Evolutionary conservation across 2,329 filamentous ascomycete species (phyloP).

Genomic region (Aspergillus eucalypticola): DNA sequence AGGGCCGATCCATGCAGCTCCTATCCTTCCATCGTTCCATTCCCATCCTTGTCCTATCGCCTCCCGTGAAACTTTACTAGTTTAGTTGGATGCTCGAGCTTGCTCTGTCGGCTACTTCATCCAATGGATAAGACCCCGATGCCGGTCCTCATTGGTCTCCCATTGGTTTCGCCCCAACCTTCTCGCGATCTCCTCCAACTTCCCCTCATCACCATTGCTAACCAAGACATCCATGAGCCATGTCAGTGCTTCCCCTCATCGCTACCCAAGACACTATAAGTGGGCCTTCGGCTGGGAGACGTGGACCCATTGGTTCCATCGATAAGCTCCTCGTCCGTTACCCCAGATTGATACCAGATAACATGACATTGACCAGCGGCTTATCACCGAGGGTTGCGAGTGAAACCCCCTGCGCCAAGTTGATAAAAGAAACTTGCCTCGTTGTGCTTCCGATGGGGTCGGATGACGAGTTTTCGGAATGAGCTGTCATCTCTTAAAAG

Average conservation of each 20-base stretch:
- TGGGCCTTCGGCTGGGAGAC: neutral
- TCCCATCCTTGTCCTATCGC: neutral
- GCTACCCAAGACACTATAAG: neutral
- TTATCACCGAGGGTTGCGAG: slow-evolving; percentile 1
- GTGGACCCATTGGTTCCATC: neutral
- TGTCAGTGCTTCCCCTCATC: neutral
- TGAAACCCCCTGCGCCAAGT: neutral
- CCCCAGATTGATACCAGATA: slow-evolving; percentile 8
- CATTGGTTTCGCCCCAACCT: neutral
- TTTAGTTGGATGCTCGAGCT: slow-evolving; percentile 18
- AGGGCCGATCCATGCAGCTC: neutral
- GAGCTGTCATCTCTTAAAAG: neutral
- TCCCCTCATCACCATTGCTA: neutral
- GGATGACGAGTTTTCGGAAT: neutral
- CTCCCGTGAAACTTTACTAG: neutral
- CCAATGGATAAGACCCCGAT: slow-evolving; percentile 11
- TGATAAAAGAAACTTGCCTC: neutral
- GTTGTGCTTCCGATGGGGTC: neutral
- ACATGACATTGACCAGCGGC: neutral
- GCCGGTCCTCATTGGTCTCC: slow-evolving; percentile 13
- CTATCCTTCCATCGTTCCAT: neutral
- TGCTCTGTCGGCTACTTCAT: slow-evolving; percentile 10
- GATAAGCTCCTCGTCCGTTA: slow-evolving; percentile 6
- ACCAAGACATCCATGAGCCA: neutral
- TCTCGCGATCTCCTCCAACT: neutral